Base-by-base conservation (phyloP, 495 filamentous ascomycete genomes). In the Evansstolkia leycettana region DNA sequence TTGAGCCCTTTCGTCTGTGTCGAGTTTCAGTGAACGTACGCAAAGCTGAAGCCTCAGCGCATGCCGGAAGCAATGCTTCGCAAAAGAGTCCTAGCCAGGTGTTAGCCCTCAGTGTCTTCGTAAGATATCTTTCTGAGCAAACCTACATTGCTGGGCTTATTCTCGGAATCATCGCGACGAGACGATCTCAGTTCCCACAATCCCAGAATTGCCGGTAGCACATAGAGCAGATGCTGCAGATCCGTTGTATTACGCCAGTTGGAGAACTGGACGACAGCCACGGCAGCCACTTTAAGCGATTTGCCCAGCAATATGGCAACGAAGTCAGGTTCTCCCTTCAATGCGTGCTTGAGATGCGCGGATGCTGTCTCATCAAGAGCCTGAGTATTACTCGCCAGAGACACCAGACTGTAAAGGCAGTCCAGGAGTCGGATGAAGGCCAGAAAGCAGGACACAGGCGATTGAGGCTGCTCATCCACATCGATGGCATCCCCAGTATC, bases 261-360 rank as follows among this genome's bases (percentile, higher is more conserved):
- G 24, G 45, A 42, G 34, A 60, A 59, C 26, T 62, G 48, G 24
- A 46, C 44, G 24, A 53, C 48, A n/a, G 57, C 50, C 30, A 57
- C 32, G 14, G 60, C 52, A 36, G 60, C 55, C 15, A 62, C 28
- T n/a, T 49, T 48, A 31, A 66, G 50, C 14, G 55, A 49, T 33
- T 49, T 50, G 19, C 58, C 58, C 17, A 79, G 43, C 20, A 73
- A 53, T 7, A 47, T 42, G 11, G 72, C 70, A 27, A 67, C 56
- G 15, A 62, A 50, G 36, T 66, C 62, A 7, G 62, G 60, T 20
- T 66, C 55, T 2, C 60, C 65, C 43, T 57, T 58, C 16, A 78
- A 45, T 7, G 62, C 64, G 32, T 67, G 55, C 37, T 62, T 68
- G 37, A 76, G 61, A 42, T 73, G 69, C 24, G 73, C 70, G 23